Percentiles rank a stretch among this genome's conserved stretches.
These are phyloP conservation scores for Pythium scleroteichum DNA, from an alignment of 352 stramenopile genomes.

Conservation along the genomic window DNA sequence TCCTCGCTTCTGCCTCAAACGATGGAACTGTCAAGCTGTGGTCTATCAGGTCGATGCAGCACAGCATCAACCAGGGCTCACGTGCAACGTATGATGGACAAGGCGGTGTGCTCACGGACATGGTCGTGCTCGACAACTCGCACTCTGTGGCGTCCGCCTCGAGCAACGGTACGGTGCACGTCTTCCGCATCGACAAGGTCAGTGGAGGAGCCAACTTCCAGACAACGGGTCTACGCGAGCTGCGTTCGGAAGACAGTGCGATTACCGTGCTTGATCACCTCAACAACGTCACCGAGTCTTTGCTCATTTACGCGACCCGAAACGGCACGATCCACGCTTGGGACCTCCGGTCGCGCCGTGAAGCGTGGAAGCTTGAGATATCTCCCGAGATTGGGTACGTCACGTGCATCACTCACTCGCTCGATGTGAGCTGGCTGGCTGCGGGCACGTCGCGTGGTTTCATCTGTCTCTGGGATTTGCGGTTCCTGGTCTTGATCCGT, in stretches of 20 bases:
- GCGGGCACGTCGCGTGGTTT: slow-evolving; percentile 94
- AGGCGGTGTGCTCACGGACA: slow-evolving; percentile 90
- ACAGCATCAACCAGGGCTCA: slow-evolving; percentile 93
- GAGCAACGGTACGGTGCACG: slow-evolving; percentile 91
- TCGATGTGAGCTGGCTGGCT: slow-evolving; percentile 95
- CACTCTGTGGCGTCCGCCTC: slow-evolving; percentile 94
- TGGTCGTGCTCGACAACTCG: slow-evolving; percentile 95
- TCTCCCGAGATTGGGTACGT: slow-evolving; percentile 95
- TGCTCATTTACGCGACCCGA: slow-evolving; percentile 95
- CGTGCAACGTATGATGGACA: slow-evolving; percentile 94
- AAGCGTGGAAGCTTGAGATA: slow-evolving; percentile 93
- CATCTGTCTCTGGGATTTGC: slow-evolving; percentile 96
- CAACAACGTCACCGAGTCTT: slow-evolving; percentile 93
- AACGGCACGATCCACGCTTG: slow-evolving; percentile 88
- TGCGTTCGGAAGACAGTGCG: slow-evolving; percentile 87
- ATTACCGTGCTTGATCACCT: slow-evolving; percentile 96
- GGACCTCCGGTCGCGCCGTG: slow-evolving; percentile 90
- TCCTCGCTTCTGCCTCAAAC: slow-evolving; percentile 95
- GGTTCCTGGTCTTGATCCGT: slow-evolving; percentile 94
- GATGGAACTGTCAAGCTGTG: slow-evolving; percentile 97
- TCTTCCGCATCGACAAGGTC: slow-evolving; percentile 96
- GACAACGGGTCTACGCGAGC: slow-evolving; percentile 65
- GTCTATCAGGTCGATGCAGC: slow-evolving; percentile 91
- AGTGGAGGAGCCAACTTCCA: slow-evolving; percentile 72
- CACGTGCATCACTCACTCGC: slow-evolving; percentile 94